Evolutionary conservation across 1,139 yeast species (phyloP).

Genomic region (Debaryomyces sp.): DNA sequence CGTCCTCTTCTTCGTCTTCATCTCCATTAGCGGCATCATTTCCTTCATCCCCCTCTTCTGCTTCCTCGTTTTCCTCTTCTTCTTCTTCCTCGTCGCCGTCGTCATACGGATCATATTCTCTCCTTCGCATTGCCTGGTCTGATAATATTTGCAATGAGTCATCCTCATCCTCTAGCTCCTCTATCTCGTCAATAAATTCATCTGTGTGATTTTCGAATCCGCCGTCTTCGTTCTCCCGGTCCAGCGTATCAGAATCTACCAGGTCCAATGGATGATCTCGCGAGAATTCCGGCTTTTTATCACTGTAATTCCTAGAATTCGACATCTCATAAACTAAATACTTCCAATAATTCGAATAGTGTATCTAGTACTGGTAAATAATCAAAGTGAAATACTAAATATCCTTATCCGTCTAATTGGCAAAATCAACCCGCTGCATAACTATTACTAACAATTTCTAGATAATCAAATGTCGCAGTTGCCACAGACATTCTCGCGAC

Average conservation of each 20-base stretch:
- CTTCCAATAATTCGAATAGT: neutral
- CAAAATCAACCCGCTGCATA: neutral
- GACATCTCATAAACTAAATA: constrained; percentile 1
- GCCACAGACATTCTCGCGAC: constrained; percentile 5
- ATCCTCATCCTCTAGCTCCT: constrained; percentile 24
- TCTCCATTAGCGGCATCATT: constrained; percentile 10
- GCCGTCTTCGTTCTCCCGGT: constrained; percentile 14
- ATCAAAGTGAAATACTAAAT: neutral
- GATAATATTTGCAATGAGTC: constrained; percentile 26
- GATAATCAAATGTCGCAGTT: constrained; percentile 7
- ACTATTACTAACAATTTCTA: neutral
- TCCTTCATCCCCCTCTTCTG: constrained; percentile 4
- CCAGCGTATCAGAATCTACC: constrained; percentile 16
- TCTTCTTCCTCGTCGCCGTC: constrained; percentile 14
- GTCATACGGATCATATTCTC: constrained; percentile 7
- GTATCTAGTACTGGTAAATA: neutral
- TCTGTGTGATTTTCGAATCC: constrained; percentile 14
- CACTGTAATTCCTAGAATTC: neutral
- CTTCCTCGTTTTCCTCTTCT: constrained; percentile 9
- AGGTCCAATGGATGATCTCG: constrained; percentile 6
- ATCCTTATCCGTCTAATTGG: neutral
- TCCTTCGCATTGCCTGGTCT: constrained; percentile 23
- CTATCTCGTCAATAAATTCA: constrained; percentile 16
- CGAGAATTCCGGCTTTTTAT: neutral
- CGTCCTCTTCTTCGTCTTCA: constrained; percentile 23